phyloP scores from a whole-genome alignment of 768 basidiomycete species.

The Suillus fuscotomentosus region DNA sequence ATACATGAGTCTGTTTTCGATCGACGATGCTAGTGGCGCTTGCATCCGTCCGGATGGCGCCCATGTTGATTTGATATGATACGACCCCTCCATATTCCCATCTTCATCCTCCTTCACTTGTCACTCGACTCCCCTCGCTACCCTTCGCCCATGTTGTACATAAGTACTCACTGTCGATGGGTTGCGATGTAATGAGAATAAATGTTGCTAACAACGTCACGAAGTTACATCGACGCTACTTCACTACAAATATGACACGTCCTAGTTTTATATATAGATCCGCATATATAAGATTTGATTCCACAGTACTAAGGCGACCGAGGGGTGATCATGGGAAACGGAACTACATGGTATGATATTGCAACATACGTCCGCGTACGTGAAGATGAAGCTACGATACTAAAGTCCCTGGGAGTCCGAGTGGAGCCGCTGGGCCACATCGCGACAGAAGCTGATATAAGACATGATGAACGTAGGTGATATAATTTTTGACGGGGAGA shows the following conservation, averaged over 20 bases:
- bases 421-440: neutral
- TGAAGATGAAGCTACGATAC: neutral
- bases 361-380: neutral
- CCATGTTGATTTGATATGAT: no score
- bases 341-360: neutral
- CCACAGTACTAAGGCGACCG: neutral
- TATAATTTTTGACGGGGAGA: neutral
- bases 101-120: no score
- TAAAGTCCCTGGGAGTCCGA: conserved; percentile 4
- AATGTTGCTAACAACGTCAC: neutral
- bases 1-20: no score
- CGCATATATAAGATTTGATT: neutral
- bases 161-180: neutral
- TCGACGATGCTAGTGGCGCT: no score
- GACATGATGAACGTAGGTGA: neutral
- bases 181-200: neutral
- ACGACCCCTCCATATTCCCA: no score
- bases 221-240: neutral
- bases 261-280: neutral
- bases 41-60: no score
- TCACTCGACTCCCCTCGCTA: no score
- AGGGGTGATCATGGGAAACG: neutral
- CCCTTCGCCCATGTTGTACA: no score
- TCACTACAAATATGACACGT: neutral
- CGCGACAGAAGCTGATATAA: neutral